Evolutionary conservation across 192 early-diverging fungal species (phyloP).

Genomic region (Coemansia sp.): DNA sequence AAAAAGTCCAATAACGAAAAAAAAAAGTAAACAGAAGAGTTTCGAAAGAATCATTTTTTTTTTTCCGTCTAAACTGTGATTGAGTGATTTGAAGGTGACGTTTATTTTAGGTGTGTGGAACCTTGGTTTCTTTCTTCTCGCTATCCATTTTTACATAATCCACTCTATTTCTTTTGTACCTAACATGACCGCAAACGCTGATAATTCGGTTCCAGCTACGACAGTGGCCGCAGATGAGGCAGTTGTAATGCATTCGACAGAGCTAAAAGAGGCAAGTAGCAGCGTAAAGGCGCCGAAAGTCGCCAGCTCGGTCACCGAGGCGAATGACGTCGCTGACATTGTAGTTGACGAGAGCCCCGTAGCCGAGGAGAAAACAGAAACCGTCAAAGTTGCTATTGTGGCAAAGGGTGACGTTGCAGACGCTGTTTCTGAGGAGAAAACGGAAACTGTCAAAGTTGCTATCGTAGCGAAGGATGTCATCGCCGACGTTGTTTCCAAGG

Average conservation of each 20-base stretch:
- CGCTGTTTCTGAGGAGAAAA: no score
- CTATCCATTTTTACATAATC: background rate
- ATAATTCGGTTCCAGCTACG: background rate
- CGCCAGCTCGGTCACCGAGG: background rate
- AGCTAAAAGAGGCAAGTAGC: background rate
- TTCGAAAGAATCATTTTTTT: background rate
- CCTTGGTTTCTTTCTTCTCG: background rate
- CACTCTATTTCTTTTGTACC: background rate
- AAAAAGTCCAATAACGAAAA: background rate
- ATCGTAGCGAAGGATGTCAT: no score
- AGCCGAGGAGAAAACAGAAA: no score
- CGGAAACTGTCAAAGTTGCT: no score
- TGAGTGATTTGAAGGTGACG: background rate
- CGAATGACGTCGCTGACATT: background rate
- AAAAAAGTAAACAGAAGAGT: background rate
- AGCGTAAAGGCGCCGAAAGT: background rate
- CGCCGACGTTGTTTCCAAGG: background rate
- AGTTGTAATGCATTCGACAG: constrained; percentile 1
- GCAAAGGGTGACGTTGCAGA: no score
- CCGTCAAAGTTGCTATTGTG: background rate
- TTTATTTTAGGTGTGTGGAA: background rate
- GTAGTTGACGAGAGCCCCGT: background rate
- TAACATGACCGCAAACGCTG: background rate
- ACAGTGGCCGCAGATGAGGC: background rate
- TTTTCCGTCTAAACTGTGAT: background rate